These are phyloP conservation scores for Boletus reticulatus DNA, from an alignment of 768 basidiomycete genomes.

Conservation along the genomic window DNA sequence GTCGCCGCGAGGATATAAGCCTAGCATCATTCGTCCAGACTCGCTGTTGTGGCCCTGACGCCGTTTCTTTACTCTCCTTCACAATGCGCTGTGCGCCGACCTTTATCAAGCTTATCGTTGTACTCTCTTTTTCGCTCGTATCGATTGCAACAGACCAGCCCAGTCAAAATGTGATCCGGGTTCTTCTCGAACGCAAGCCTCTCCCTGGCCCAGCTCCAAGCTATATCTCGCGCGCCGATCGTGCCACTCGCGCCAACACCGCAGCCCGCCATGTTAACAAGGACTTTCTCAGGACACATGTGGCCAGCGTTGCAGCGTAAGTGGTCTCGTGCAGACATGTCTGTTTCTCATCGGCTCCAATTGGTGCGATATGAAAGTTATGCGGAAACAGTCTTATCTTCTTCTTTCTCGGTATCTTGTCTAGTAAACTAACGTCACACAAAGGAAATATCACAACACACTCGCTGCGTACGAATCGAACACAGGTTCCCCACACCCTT, in stretches of 20 bases:
- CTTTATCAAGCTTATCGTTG: slow-evolving; percentile 9
- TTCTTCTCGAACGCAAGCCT: slow-evolving; percentile 23
- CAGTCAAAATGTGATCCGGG: slow-evolving; percentile 8
- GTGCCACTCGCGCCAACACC: not conserved
- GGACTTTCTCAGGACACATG: slow-evolving; percentile 14
- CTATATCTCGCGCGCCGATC: not conserved
- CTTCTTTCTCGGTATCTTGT: not conserved
- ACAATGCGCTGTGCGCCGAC: slow-evolving; percentile 20
- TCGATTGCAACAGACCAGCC: not conserved
- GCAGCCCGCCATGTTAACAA: slow-evolving; percentile 2
- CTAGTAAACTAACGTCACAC: not conserved
- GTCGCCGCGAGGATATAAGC: not conserved
- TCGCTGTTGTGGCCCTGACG: not conserved
- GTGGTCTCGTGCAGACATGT: not conserved
- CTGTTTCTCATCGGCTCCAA: not conserved
- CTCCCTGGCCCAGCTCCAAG: not conserved
- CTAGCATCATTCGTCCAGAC: not conserved
- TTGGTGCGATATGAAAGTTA: not conserved
- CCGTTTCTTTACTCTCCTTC: not conserved
- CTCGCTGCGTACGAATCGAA: slow-evolving; percentile 45
- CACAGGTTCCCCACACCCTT: slow-evolving; percentile 40
- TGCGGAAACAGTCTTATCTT: not conserved
- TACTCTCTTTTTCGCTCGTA: slow-evolving; percentile 17
- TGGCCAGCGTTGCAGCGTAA: slow-evolving; percentile 19
- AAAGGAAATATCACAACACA: slow-evolving; percentile 43